Evolutionary conservation across 208 protist species (phyloP), one percentile per base, ranked within the genome.

Genomic region (Crithidia expoeki): DNA sequence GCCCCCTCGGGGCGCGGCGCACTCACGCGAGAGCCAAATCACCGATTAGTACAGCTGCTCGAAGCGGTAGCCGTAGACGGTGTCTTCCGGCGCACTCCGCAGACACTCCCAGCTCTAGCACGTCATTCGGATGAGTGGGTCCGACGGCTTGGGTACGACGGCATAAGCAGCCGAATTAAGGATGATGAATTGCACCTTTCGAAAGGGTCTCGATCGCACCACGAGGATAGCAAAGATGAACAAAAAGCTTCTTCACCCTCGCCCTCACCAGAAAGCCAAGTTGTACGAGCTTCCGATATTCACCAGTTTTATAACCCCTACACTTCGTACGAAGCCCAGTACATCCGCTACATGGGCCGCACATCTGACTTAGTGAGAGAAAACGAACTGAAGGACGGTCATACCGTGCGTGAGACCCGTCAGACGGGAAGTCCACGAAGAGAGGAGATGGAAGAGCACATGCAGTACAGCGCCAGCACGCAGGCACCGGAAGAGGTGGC

Each of bases 21-120:
- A n/a, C 46, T 63, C 44, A 56, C 52, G 36, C 76, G 55, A 14
- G 61, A 52, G 16, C 79, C 61, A 25, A 89, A 80, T 50, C 63
- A 63, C 30, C 47, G 51, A 25, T 47, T 82, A n/a, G 55, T 93
- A 40, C 73, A 81, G 59, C 68, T 61, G 34, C 67, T 94, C 14
- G 71, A 84, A 44, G 28, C 79, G 1, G 72, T 80, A 10, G 83
- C 90, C 23, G 51, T 85, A 6, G 80, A 89, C 56, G 52, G 36
- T 10, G 60, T 92, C 11, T 79, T 92, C 33, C 71, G 78, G 7
- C 53, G 74, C 28, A 66, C 76, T 12, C 86, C 89, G 12, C 80
- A 79, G 14, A 77, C 88, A 40, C 53, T 74, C n/a, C 79, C 89
- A 0, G 47, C 32, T 0, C 49, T 80, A 25, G 81, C 80, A 46